A percentile compares a stretch with the other conserved stretches of the same genome.
phyloP scores from a whole-genome alignment of 2,329 filamentous ascomycete genomes.

The Fusarium pseudoanthophilum region DNA sequence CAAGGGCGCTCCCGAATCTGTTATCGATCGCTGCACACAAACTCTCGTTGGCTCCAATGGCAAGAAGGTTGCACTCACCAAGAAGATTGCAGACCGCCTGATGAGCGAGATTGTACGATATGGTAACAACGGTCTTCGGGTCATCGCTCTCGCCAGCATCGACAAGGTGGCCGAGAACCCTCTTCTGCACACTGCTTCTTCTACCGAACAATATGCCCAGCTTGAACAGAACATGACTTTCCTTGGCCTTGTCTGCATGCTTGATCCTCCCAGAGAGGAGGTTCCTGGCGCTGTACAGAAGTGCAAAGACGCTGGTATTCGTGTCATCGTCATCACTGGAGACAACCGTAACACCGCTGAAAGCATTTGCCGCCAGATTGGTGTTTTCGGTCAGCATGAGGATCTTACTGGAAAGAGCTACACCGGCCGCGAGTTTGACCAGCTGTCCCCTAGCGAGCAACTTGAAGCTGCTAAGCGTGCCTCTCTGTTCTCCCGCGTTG shows the following conservation, averaged over 20 bases:
- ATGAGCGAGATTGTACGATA: slow-evolving; percentile 86
- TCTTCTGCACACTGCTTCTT: slow-evolving; percentile 79
- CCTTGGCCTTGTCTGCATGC: slow-evolving; percentile 93
- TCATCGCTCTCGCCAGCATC: slow-evolving; percentile 90
- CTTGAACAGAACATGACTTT: slow-evolving; percentile 96
- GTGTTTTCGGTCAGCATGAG: slow-evolving; percentile 85
- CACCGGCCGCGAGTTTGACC: slow-evolving; percentile 94
- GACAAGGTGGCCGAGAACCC: slow-evolving; percentile 78
- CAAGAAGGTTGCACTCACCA: slow-evolving; percentile 77
- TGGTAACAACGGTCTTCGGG: slow-evolving; percentile 90
- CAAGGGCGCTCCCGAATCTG: slow-evolving; percentile 94
- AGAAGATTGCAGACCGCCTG: slow-evolving; percentile 75
- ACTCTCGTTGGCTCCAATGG: slow-evolving; percentile 81
- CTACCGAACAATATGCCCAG: slow-evolving; percentile 83
- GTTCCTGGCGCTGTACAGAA: slow-evolving; percentile 86
- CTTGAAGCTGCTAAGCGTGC: slow-evolving; percentile 85
- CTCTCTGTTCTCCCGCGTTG: slow-evolving; percentile 94
- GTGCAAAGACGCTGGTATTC: slow-evolving; percentile 92
- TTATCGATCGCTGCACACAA: slow-evolving; percentile 91
- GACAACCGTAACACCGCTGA: slow-evolving; percentile 98
- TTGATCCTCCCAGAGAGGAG: slow-evolving; percentile 94
- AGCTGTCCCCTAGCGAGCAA: slow-evolving; percentile 80
- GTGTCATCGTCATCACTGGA: slow-evolving; percentile 97
- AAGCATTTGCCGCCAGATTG: slow-evolving; percentile 97
- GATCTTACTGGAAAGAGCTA: slow-evolving; percentile 91